These are phyloP conservation scores for Vanderwaltozyma verrucispora DNA, from an alignment of 805 yeast genomes.

Conservation along the genomic window DNA sequence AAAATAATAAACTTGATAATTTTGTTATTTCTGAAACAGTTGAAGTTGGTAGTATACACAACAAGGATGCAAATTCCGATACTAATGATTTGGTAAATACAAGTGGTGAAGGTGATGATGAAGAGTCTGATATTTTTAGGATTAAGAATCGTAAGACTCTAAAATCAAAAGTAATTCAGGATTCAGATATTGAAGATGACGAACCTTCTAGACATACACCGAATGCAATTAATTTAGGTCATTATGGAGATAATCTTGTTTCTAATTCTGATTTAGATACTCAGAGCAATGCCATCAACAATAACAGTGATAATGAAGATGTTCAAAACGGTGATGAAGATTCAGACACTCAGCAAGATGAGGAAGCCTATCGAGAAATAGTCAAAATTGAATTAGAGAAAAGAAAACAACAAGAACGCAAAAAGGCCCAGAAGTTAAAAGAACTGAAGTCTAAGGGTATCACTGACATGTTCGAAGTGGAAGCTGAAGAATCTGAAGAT, in stretches of 20 bases:
- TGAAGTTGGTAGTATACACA: slow-evolving; percentile 18
- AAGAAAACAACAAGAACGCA: slow-evolving; percentile 16
- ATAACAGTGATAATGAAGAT: slow-evolving; percentile 4
- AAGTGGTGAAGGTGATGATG: slow-evolving; percentile 14
- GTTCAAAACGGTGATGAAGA: slow-evolving; percentile 3
- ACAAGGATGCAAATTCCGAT: slow-evolving; percentile 10
- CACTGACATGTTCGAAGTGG: slow-evolving; percentile 57
- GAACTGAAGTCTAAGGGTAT: slow-evolving; percentile 53
- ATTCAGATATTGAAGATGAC: slow-evolving; percentile 10
- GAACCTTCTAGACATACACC: neutral
- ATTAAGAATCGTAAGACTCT: neutral
- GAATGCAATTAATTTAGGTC: slow-evolving; percentile 21
- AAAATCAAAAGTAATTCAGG: slow-evolving; percentile 3
- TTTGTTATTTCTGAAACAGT: no score
- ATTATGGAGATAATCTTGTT: slow-evolving; percentile 23
- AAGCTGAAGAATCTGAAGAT: slow-evolving; percentile 84
- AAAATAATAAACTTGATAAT: no score
- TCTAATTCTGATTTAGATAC: slow-evolving; percentile 3
- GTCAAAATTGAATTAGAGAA: slow-evolving; percentile 15
- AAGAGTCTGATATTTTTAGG: slow-evolving; percentile 19
- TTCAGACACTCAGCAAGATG: slow-evolving; percentile 1
- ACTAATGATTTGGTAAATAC: slow-evolving; percentile 10
- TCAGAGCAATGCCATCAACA: neutral
- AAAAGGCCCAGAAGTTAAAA: slow-evolving; percentile 28
- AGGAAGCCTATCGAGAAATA: slow-evolving; percentile 14